phyloP scores from a whole-genome alignment of 306 rosid genomes.

The Sindora glabra region DNA sequence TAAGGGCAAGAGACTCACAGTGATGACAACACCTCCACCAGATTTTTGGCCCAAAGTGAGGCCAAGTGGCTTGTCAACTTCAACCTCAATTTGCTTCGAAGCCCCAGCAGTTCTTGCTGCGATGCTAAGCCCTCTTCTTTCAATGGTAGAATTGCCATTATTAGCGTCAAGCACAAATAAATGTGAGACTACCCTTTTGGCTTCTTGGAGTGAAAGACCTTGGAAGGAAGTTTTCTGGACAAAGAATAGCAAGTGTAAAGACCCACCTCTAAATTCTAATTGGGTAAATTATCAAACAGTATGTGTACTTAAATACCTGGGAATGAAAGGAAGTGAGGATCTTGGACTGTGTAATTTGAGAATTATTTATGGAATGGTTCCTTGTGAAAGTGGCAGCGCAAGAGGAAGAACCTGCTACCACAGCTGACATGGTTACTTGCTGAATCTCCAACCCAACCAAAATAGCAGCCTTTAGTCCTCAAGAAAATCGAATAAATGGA shows the following conservation, averaged over 20 bases:
- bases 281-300: neutral
- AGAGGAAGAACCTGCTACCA: constrained; percentile 54
- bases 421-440: constrained; percentile 45
- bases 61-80: constrained; percentile 96
- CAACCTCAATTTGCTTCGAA: constrained; percentile 74
- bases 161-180: constrained; percentile 25
- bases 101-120: constrained; percentile 82
- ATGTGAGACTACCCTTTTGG: constrained; percentile 42
- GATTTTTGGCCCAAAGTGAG: constrained; percentile 92
- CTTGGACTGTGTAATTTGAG: constrained; percentile 32
- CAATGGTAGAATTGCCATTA: constrained; percentile 13
- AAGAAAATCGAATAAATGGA: neutral
- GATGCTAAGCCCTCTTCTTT: constrained; percentile 41
- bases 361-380: constrained; percentile 25
- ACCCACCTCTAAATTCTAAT: neutral
- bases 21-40: constrained; percentile 68
- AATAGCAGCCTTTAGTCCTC: neutral
- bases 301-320: constrained; percentile 30
- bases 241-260: neutral
- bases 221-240: constrained; percentile 62
- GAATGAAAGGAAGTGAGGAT: constrained; percentile 13
- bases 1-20: constrained; percentile 41
- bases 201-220: constrained; percentile 68
- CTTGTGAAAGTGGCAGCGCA: constrained; percentile 45
- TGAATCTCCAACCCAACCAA: neutral